Percentiles rank a stretch among this genome's conserved stretches.
Conservation (phyloP, 192 early-diverging fungal species). For the Podila clonocystis region DNA sequence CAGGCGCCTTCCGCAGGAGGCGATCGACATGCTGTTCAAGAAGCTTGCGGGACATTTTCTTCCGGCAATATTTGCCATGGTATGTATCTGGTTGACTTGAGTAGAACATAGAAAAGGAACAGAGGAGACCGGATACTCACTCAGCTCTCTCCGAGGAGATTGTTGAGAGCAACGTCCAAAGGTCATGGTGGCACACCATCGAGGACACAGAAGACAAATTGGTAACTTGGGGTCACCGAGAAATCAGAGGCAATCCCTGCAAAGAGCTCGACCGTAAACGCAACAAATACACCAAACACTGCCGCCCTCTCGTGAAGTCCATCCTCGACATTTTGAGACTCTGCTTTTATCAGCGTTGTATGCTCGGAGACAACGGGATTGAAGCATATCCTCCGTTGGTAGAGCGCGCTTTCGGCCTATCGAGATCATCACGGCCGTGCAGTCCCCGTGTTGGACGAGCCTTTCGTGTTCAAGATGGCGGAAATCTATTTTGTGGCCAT, state of each 20-base stretch:
- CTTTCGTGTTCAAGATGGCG: constrained; percentile 13
- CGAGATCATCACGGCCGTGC: constrained; percentile 16
- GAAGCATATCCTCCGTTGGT: not conserved
- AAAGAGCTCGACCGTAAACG: not conserved
- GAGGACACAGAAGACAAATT: not conserved
- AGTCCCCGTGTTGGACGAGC: constrained; percentile 29
- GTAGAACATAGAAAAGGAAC: not conserved
- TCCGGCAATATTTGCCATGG: not conserved
- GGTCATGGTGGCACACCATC: not conserved
- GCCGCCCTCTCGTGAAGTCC: not conserved
- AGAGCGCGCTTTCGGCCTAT: constrained; percentile 25
- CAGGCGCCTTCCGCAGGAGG: too few species aligned
- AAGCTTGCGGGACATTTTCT: constrained; percentile 8
- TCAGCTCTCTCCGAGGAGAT: not conserved
- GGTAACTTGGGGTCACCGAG: not conserved
- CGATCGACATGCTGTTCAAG: not conserved
- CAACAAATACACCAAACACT: constrained; percentile 1
- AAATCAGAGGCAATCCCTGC: not conserved
- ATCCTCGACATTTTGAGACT: constrained; percentile 1
- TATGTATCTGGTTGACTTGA: not conserved
- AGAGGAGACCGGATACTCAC: too few species aligned
- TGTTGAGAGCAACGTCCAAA: not conserved
- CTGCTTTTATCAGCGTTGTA: not conserved
- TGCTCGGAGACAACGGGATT: not conserved
- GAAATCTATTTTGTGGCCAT: constrained; percentile 16